Evolutionary conservation across 495 filamentous ascomycete species (phyloP).

Genomic region (Gamarada debralockiae): DNA sequence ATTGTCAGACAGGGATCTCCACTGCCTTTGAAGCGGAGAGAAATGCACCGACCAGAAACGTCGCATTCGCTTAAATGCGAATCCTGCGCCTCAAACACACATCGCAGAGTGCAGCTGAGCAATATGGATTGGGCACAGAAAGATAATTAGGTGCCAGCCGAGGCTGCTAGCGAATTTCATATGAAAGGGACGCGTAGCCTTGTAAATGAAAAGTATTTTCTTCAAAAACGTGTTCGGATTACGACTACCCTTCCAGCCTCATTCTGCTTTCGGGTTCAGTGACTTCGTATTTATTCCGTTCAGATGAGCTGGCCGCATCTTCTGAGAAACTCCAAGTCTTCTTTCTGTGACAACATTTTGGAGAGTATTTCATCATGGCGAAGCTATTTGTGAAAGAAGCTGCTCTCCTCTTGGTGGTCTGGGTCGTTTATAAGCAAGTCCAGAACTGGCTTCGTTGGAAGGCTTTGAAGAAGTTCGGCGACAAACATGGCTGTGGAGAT

Average conservation of each 20-base stretch:
- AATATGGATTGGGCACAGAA: neutral
- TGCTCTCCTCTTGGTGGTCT: neutral
- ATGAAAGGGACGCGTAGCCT: too few species aligned
- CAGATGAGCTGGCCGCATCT: too few species aligned
- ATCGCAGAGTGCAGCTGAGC: neutral
- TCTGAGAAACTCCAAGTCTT: neutral
- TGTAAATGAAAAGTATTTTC: too few species aligned
- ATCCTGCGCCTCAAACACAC: neutral
- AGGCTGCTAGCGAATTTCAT: too few species aligned
- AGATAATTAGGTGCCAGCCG: too few species aligned
- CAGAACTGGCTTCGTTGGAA: slow-evolving; percentile 10
- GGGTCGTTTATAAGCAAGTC: slow-evolving; percentile 5
- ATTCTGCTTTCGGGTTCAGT: too few species aligned
- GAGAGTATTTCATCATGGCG: slow-evolving; percentile 3
- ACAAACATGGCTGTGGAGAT: slow-evolving; percentile 10
- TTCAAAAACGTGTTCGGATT: too few species aligned
- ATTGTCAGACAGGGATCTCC: too few species aligned
- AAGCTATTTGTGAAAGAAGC: slow-evolving; percentile 8
- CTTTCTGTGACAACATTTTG: neutral
- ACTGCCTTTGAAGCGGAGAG: neutral
- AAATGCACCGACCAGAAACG: neutral
- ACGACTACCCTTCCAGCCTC: too few species aligned
- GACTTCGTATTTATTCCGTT: too few species aligned
- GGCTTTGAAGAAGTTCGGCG: slow-evolving; percentile 9
- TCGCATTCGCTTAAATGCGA: neutral